Evolutionary conservation across 352 stramenopile genomes (phyloP), one percentile per base, ranked within the genome.

Genomic region (Globisporangium viniferum): DNA sequence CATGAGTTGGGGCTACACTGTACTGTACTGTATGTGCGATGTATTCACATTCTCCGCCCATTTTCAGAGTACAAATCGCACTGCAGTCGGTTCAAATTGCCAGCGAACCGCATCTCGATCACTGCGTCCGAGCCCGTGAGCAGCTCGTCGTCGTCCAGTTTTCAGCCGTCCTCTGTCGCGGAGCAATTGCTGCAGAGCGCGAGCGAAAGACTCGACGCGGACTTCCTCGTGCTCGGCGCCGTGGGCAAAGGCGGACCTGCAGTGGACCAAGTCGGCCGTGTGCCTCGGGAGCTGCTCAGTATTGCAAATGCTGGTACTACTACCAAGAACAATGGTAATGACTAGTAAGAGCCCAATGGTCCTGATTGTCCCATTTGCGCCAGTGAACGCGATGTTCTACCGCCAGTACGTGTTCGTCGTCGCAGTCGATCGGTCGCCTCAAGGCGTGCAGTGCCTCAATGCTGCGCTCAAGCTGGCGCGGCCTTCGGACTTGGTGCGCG

Each of bases 191-290:
- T 90, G 27, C 66, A 77, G 1, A 54, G 70, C 49, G 70, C 74
- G 33, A 54, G 31, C 59, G 8, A 9, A 5, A 61, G 10, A 12
- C 15, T 3, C 62, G 66, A 18, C 5, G 66, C 61, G 2, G 75
- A 92, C 39, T 84, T 92, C 48, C 54, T 92, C 8, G 79, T 90
- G 20, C 18, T 91, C 8, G 84, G 84, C 0, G 64, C 82, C 0
- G 68, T 90, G 33, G 84, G 84, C 31, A 92, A 91, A 68, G 82
- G 78, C 0, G 82, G 82, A 0, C 81, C 84, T 1, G 71, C 77
- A 0, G 72, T 92, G 20, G 72, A 87, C 31, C 84, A 91, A 73
- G 68, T 91, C 0, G 75, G 73, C 18, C 81, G 90, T 36, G 78
- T 92, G 8, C 75, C 84, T 22, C 77, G 78, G 31, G 82, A 90